Evolutionary conservation across 768 basidiomycete species (phyloP).

Genomic region (Collybia sordida): DNA sequence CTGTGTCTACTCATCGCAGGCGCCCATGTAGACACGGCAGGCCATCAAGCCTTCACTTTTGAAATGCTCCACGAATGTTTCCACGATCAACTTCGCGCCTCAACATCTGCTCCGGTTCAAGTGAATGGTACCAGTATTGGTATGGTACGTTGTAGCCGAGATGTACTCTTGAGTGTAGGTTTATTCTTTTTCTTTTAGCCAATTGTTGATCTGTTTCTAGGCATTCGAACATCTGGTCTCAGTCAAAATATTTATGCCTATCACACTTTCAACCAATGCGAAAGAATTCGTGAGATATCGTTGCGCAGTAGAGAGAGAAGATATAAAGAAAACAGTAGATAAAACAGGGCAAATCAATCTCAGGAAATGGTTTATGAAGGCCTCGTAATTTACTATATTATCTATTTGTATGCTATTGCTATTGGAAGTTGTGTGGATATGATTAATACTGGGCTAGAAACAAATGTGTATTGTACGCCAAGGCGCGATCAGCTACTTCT

Average conservation of each 20-base stretch:
- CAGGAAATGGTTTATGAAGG: constrained; percentile 76
- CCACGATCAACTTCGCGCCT: constrained; percentile 69
- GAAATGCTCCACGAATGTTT: constrained; percentile 87
- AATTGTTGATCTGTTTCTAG: constrained; percentile 35
- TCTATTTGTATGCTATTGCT: not conserved
- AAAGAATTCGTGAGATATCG: constrained; percentile 79
- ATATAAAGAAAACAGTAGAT: constrained; percentile 68
- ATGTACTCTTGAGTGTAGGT: constrained; percentile 67
- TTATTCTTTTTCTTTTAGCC: not conserved
- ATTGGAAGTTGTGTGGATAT: not conserved
- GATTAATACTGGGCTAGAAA: too few relatives aligned
- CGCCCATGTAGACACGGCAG: constrained; percentile 72
- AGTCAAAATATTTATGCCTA: constrained; percentile 54
- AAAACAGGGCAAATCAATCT: constrained; percentile 66
- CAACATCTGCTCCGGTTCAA: constrained; percentile 72
- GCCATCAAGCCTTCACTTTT: constrained; percentile 83
- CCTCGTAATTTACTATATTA: not conserved
- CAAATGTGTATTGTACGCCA: too few relatives aligned
- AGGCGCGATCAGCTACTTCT: too few relatives aligned
- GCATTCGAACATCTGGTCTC: constrained; percentile 72
- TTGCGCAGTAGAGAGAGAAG: constrained; percentile 59
- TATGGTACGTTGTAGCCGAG: constrained; percentile 65
- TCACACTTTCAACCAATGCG: constrained; percentile 46
- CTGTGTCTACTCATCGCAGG: constrained; percentile 86
- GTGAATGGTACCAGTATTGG: constrained; percentile 74